Percentiles rank a stretch among this genome's conserved stretches.
Evolutionary conservation across 2,329 filamentous ascomycete species (phyloP).

Genomic region (Cladophialophora yegresii): DNA sequence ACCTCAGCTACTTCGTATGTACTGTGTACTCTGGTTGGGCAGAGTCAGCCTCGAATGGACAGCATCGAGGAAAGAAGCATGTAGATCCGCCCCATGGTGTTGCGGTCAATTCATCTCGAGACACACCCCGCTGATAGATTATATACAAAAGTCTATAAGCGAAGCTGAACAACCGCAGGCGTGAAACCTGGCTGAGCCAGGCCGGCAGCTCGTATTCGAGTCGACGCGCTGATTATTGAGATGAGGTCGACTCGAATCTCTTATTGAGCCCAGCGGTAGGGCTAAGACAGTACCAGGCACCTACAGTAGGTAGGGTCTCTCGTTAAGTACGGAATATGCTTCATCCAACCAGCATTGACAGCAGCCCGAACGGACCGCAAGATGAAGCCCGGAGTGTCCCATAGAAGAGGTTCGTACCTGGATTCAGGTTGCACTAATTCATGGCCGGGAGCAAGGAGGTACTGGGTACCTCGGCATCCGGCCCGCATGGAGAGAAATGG

Average conservation of each 20-base stretch:
- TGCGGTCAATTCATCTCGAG: background rate
- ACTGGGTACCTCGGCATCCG: background rate
- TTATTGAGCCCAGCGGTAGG: background rate
- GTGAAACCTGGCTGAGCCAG: background rate
- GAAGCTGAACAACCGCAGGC: background rate
- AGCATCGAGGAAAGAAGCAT: background rate
- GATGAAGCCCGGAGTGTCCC: slow-evolving; percentile 6
- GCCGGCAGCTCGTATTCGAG: background rate
- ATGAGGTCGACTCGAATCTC: slow-evolving; percentile 1
- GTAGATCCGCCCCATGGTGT: background rate
- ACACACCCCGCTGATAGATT: background rate
- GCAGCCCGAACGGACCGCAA: background rate
- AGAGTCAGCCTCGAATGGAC: background rate
- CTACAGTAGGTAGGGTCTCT: too few species aligned
- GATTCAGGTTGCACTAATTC: background rate
- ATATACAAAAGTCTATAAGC: slow-evolving; percentile 4
- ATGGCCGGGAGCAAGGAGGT: background rate
- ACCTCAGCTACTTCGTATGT: background rate
- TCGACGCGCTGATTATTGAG: background rate
- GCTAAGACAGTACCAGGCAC: too few species aligned
- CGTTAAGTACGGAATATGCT: background rate
- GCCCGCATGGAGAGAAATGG: background rate
- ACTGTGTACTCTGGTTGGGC: background rate
- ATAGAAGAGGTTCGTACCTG: background rate
- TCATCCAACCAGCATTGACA: background rate